Evolutionary conservation across 1,284 basidiomycete genomes (phyloP), one percentile per base, ranked within the genome.

Genomic region (Trametes sp.): DNA sequence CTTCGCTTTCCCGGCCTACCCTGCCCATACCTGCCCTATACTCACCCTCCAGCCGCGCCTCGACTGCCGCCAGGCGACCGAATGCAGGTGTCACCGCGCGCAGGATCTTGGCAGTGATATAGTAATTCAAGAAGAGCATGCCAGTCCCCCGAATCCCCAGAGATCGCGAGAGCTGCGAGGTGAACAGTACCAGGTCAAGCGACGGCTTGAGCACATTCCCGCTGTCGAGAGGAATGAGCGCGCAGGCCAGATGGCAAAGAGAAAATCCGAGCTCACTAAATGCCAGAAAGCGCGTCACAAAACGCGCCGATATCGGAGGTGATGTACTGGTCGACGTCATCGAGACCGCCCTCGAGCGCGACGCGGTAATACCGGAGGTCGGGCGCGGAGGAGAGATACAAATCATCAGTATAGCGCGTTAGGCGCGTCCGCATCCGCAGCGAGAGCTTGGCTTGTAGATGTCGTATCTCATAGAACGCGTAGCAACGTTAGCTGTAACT

Each of bases 271-370:
- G 50, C 92, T 68, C 67, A 95, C 94, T 98, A 98, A 42, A 98
- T 84, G 0, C 92, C 92, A 4, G 95, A 86, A 28, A 98, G 82
- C 0, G 92, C 88, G 63, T 96, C 94, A 61, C 94, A 92, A 87
- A 97, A 99, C 3, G 92, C 84, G 28, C 94, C 92, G 21, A 98
- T 87, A 73, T 99, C 97, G 21, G 94, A 92, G 4, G 96, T 98
- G 72, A 98, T 90, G 74, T 96, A 96, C 75, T 95, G 94, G 69
- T 95, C 94, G 23, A 93, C 84, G 1, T 91, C 90, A n/a, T 88
- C 91, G 8, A 93, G 81, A 1, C 87, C 86, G 14, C 76, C 79
- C 31, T 82, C 79, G 1, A 78, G 76, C 7, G 81, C 78, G 13
- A 89, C 80, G 45, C 89, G 84, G 73, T 93, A 92, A 72, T 92